Evolutionary conservation across 106 monocot genomes (phyloP), one percentile per base, ranked within the genome.

Genomic region (Dioscorea alata): DNA sequence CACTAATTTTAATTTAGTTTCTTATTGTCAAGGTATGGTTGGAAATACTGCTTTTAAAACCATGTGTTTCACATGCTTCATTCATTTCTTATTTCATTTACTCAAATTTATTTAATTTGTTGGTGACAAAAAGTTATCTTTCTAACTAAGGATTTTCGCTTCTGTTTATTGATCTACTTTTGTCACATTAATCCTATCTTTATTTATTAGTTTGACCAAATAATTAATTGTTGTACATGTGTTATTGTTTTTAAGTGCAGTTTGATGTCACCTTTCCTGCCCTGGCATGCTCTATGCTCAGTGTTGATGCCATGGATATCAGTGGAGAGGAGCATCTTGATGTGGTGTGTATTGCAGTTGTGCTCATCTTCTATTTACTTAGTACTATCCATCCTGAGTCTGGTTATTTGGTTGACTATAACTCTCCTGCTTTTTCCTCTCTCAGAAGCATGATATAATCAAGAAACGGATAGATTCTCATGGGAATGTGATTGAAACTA

Each of bases 261-360:
- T 91, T 95, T 91, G 94, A 95, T 72, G 63, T 95, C 42, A 91
- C 91, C 62, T 95, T 95, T 69, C 88, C 94, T 63, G 88, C 88
- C 50, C 81, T 95, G 77, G 62, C 82, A 60, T 95, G 94, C 78
- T 91, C 91, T 35, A 82, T 95, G 59, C 65, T 95, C 19, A 95
- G 86, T 73, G 81, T 91, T 52, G 94, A 95, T 84, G 91, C 88
- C 50, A 91, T 95, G 94, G 94, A 95, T 73, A 91, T 95, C 65
- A 95, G 91, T 73, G 94, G 94, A 68, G 80, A 86, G 70, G 76
- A 91, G 80, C 94, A 95, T 73, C 88, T 91, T 76, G 91, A 95
- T 82, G 84, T 95, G 61, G 94, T 95, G 85, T 65, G 84, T 80
- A 70, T 65, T 68, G 42, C 19, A 17, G 59, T 33, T 70, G 19